Base-by-base conservation (phyloP, 257 asterid species). In the Ilex aquifolium region DNA sequence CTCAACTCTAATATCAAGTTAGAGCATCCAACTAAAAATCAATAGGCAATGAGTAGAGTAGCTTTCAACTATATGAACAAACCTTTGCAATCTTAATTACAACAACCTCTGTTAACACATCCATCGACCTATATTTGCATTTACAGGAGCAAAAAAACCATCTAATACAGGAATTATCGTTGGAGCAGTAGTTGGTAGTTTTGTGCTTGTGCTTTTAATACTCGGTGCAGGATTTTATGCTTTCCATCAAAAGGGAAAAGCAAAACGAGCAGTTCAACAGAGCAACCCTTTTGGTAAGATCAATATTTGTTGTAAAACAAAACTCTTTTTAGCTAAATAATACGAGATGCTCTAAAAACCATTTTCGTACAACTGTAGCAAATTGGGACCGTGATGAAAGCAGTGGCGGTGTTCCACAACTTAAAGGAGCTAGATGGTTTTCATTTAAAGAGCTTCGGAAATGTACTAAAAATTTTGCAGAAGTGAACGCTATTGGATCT, bases 341-440 rank as follows among this genome's bases (percentile, higher is more conserved):
- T 3, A 46, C 53, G 27, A 10, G 52, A 31, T 50, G 6, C 2
- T 52, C 17, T 27, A 46, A 56, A 32, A 15, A 57, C 32, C 49
- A 13, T 63, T 61, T 11, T 74, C 55, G 17, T 58, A 32, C 66
- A 49, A 70, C 62, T 78, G 75, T 87, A 90, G 97, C 89, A 68
- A 69, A 78, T 44, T 90, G 97, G 97, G 77, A 85, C 44, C 69
- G 81, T 30, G 82, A 80, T 62, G 80, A 77, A 44, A 90, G 83
- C 64, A 81, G 84, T 64, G 97, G 95, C 15, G 65, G 75, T 17
- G 95, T 82, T 52, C 97, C 97, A 2, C 90, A 87, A 67, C 90
- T 90, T 64, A 88, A 83, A 62, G 97, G 96, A 71, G 95, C 92
- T 2, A 85, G 76, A 78, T 83, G 95, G 83, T 83, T 87, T 59